Evolutionary conservation across 345 rosid species (phyloP).

Genomic region (Dimocarpus longan): DNA sequence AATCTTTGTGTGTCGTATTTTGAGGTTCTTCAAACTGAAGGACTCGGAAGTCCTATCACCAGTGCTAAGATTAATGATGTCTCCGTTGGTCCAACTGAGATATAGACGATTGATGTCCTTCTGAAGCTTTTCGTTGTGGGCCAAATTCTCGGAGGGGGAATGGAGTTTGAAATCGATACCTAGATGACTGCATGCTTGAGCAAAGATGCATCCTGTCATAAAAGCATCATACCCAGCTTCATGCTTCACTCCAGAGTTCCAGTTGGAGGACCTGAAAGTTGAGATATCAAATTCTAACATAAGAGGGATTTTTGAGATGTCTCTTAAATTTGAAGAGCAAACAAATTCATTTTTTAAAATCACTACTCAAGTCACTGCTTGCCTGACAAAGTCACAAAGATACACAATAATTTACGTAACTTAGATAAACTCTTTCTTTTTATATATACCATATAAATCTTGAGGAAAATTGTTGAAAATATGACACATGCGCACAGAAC

Average conservation of each 20-base stretch:
- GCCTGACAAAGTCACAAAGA: neutral
- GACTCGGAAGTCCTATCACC: conserved; percentile 49
- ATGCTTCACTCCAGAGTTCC: conserved; percentile 88
- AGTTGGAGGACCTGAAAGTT: conserved; percentile 64
- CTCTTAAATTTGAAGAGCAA: neutral
- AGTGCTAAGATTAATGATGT: conserved; percentile 61
- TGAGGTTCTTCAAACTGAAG: conserved; percentile 21
- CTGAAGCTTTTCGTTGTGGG: conserved; percentile 52
- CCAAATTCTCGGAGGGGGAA: conserved; percentile 45
- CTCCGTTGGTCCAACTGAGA: conserved; percentile 82
- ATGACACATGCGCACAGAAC: neutral
- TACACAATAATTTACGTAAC: neutral
- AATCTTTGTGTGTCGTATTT: conserved; percentile 33
- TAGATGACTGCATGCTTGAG: conserved; percentile 77
- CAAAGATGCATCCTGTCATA: conserved; percentile 95
- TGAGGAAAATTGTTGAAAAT: neutral
- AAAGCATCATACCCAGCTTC: conserved; percentile 99
- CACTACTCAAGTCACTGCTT: neutral
- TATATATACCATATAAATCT: neutral
- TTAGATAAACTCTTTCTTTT: neutral
- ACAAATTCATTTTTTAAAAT: neutral
- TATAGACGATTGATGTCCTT: conserved; percentile 72
- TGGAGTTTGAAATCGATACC: conserved; percentile 65
- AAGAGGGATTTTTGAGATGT: conserved; percentile 1
- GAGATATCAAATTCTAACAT: neutral